A percentile compares a stretch with the other conserved stretches of the same genome.
Evolutionary conservation across 176 grass and related monocot species (phyloP).

Genomic region (Carex myosuroides): DNA sequence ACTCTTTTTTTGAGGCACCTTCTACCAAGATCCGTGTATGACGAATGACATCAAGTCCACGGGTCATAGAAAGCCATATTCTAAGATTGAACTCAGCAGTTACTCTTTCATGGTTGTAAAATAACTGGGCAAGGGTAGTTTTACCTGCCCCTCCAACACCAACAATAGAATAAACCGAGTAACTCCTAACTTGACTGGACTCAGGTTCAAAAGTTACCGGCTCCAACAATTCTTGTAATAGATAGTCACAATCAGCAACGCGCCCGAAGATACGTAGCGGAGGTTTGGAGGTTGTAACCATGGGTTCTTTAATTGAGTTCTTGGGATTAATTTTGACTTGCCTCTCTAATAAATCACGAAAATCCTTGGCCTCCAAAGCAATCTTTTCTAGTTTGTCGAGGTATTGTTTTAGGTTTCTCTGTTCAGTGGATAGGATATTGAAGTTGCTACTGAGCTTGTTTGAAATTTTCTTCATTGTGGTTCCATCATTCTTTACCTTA

Average conservation of each 20-base stretch:
- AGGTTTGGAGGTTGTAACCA: not conserved
- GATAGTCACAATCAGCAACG: not conserved
- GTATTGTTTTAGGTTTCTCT: not conserved
- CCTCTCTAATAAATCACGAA: not conserved
- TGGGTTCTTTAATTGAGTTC: not conserved
- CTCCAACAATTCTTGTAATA: not conserved
- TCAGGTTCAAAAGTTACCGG: not conserved
- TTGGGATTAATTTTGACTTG: not conserved
- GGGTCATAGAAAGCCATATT: constrained; percentile 8
- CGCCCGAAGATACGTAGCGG: not conserved
- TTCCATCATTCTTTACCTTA: not conserved
- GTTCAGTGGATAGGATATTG: not conserved
- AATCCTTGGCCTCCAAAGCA: not conserved
- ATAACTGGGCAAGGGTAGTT: not conserved
- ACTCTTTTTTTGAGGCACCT: not conserved
- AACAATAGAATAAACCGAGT: not conserved
- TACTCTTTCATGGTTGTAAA: not conserved
- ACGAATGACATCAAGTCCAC: not conserved
- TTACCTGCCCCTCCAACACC: constrained; percentile 10
- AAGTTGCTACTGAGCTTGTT: not conserved
- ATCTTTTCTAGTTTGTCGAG: not conserved
- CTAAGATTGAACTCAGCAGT: not conserved
- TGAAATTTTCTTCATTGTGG: not conserved
- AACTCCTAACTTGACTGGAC: not conserved
- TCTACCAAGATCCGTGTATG: not conserved